Conservation (phyloP, 352 stramenopile species). For the Halophytophthora polymorphica region DNA sequence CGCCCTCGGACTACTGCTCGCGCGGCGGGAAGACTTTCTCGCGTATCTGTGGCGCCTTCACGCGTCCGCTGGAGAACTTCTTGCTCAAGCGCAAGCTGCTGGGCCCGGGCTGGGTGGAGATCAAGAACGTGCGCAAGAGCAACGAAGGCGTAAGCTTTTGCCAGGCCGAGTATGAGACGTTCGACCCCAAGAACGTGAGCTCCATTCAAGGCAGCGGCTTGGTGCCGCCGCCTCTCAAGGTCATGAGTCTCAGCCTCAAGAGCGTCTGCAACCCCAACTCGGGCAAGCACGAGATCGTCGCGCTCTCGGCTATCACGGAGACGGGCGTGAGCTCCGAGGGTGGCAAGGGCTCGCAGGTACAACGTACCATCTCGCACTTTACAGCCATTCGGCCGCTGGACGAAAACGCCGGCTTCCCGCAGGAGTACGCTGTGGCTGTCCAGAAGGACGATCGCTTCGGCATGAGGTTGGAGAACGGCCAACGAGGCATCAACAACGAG, state of each 20-base stretch:
- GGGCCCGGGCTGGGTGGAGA: conserved; percentile 97
- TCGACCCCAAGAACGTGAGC: conserved; percentile 90
- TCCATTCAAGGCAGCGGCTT: conserved; percentile 65
- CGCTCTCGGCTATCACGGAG: conserved; percentile 76
- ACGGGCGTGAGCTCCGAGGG: conserved; percentile 72
- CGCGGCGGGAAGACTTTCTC: conserved; percentile 90
- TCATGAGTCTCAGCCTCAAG: conserved; percentile 97
- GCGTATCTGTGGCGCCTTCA: conserved; percentile 94
- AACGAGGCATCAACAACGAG: conserved; percentile 40
- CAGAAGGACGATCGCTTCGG: conserved; percentile 62
- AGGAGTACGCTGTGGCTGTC: conserved; percentile 50
- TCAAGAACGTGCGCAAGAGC: conserved; percentile 84
- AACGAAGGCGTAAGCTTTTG: conserved; percentile 88
- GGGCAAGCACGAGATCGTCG: conserved; percentile 95
- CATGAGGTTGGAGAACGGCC: conserved; percentile 33
- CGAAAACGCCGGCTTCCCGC: conserved; percentile 55
- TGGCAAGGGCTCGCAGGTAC: conserved; percentile 31
- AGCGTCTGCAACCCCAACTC: conserved; percentile 96
- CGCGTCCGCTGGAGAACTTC: conserved; percentile 96
- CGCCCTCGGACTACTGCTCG: conserved; percentile 78
- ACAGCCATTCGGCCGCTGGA: conserved; percentile 78
- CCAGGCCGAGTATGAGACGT: conserved; percentile 92
- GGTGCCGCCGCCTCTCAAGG: conserved; percentile 89
- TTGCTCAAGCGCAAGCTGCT: conserved; percentile 96
- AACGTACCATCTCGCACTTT: conserved; percentile 67